Percentiles rank a stretch among this genome's conserved stretches.
Conservation (phyloP, 306 rosid species). For the Sindora glabra region DNA sequence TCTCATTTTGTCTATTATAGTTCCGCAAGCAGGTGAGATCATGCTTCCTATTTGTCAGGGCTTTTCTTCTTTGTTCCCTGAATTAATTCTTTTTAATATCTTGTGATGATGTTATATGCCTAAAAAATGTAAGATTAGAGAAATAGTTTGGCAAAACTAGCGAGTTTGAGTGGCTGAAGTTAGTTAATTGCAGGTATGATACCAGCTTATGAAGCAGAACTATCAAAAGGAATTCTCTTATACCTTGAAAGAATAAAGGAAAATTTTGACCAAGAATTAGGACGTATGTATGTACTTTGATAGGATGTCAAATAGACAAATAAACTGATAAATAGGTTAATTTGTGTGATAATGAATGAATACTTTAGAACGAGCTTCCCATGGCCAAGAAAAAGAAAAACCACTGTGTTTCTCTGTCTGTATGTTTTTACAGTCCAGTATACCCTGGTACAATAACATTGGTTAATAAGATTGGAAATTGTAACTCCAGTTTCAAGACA, state of each 20-base stretch:
- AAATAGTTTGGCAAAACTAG: not conserved
- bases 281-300: too few relatives aligned
- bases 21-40: constrained; percentile 72
- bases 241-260: not conserved
- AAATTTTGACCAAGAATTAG: not conserved
- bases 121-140: not conserved
- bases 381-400: too few relatives aligned
- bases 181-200: not conserved
- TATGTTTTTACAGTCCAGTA: not conserved
- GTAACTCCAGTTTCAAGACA: not conserved
- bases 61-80: too few relatives aligned
- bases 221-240: not conserved
- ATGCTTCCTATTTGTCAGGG: not conserved
- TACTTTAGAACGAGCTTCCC: not conserved
- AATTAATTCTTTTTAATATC: too few relatives aligned
- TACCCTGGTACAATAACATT: not conserved
- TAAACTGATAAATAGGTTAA: not conserved
- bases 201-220: not conserved
- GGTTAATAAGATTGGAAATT: not conserved
- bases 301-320: not conserved
- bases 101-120: not conserved
- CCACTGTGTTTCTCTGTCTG: not conserved
- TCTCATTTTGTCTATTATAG: constrained; percentile 78
- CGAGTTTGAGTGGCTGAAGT: not conserved
- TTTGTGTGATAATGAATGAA: not conserved